Conservation (phyloP, 306 rosid genomes). For the Sicyos edulis region DNA sequence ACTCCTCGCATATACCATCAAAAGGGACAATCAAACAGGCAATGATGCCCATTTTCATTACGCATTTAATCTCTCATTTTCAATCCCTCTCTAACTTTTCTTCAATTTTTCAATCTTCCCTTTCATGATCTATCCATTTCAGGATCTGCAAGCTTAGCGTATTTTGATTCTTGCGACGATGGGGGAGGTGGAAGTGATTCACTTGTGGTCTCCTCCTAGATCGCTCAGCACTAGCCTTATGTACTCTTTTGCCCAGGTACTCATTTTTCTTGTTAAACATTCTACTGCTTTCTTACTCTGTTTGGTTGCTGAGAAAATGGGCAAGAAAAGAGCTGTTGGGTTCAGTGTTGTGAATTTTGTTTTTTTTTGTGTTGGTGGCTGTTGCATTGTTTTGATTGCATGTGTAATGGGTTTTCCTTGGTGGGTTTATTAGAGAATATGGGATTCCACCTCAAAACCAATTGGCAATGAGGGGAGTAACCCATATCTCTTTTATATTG, state of each 20-base stretch:
- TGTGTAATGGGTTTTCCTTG: constrained; percentile 4
- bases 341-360: background rate
- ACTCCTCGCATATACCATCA: too few species aligned
- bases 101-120: background rate
- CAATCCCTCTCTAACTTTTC: background rate
- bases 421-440: too few species aligned
- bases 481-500: too few species aligned
- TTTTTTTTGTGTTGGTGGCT: background rate
- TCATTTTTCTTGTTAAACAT: background rate
- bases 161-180: constrained; percentile 23
- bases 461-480: too few species aligned
- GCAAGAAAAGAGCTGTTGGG: background rate
- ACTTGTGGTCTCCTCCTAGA: constrained; percentile 76
- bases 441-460: too few species aligned
- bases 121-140: background rate
- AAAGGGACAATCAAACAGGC: constrained; percentile 6
- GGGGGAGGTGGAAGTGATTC: constrained; percentile 68
- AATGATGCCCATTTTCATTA: constrained; percentile 6
- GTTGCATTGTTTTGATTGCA: constrained; percentile 6
- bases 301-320: constrained; percentile 12
- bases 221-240: constrained; percentile 68
- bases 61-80: background rate
- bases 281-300: background rate
- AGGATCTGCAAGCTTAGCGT: background rate
- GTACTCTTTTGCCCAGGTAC: constrained; percentile 82